Evolutionary conservation across 2,329 filamentous ascomycete species (phyloP).

Genomic region (Coniella vitis): DNA sequence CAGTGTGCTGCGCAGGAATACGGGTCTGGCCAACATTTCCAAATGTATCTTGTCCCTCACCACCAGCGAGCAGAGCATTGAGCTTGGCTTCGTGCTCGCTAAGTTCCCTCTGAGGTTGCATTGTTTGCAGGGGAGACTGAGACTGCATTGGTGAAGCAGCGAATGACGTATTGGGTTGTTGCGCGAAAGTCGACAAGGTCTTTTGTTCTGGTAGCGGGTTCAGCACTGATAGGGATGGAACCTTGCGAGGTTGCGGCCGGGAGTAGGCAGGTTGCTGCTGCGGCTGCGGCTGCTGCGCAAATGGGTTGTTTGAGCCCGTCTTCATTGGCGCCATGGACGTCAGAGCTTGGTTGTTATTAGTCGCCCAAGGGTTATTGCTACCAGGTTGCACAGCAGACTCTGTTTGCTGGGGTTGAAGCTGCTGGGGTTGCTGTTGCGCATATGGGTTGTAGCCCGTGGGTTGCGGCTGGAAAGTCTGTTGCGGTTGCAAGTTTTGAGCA

Average conservation of each 20-base stretch:
- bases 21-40: slow-evolving; percentile 95
- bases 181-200: slow-evolving; percentile 54
- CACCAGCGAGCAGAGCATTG: slow-evolving; percentile 76
- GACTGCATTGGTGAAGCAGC: slow-evolving; percentile 29
- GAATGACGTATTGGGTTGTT: slow-evolving; percentile 36
- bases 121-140: slow-evolving; percentile 29
- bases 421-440: slow-evolving; percentile 43
- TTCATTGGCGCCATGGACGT: slow-evolving; percentile 70
- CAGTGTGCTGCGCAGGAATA: slow-evolving; percentile 93
- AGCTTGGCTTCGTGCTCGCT: slow-evolving; percentile 66
- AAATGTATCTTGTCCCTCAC: slow-evolving; percentile 94
- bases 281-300: slow-evolving; percentile 52
- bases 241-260: slow-evolving; percentile 51
- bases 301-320: slow-evolving; percentile 97
- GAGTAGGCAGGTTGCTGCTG: slow-evolving; percentile 46
- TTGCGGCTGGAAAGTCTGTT: slow-evolving; percentile 39
- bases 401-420: slow-evolving; percentile 42
- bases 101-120: slow-evolving; percentile 48
- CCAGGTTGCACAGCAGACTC: slow-evolving; percentile 65
- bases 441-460: slow-evolving; percentile 51
- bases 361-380: slow-evolving; percentile 92
- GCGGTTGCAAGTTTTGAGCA: slow-evolving; percentile 42
- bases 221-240: slow-evolving; percentile 60
- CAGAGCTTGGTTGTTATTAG: slow-evolving; percentile 48
- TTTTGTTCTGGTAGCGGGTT: slow-evolving; percentile 78